Evolutionary conservation across 495 filamentous ascomycete genomes (phyloP), one percentile per base, ranked within the genome.

Genomic region (Neurospora sp.): DNA sequence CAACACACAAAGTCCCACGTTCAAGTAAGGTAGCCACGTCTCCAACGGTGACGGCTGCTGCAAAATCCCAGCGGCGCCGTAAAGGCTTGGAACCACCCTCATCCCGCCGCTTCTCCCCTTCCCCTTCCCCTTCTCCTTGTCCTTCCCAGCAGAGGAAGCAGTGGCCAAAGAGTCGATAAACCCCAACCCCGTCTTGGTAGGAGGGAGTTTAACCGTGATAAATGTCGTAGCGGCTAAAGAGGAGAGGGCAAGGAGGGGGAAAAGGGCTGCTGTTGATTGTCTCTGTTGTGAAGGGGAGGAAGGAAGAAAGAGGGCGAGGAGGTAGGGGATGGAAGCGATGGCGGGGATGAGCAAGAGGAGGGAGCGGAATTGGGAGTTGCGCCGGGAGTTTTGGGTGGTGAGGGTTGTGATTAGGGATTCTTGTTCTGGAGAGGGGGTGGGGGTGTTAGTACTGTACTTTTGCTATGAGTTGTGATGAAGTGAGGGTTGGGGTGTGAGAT

Each of bases 401-500:
- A 94, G 85, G 73, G 81, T 76, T 12, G 78, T 72, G 74, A 96
- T 94, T 0, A 94, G 81, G 69, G 82, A 79, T 76, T 94, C 92
- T 83, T 96, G 93, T 78, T 94, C 90, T 88, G 31, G 31, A 5
- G 31, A 31, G 31, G 31, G 3, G 31, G 27, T 27, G 31, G 31
- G 31, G 31, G 77, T 40, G 6, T 16, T 18, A 27, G 37, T 12
- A 5, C 35, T 35, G 35, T 35, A 6, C 35, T 35, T 7, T 35
- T 35, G 69, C 40, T 8, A 42, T 71, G 5, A 12, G 22, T 70
- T 68, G 12, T 66, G 11, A 68, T 37, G 20, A 11, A 44, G 12
- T 18, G 39, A 46, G 42, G 61, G 35, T 14, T 37, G 66, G 12
- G 69, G 18, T 22, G 69, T 10, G 18, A 53, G 2, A 31, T n/a